Base-by-base conservation (phyloP, 768 basidiomycete species). In the Boletus rubropictus region DNA sequence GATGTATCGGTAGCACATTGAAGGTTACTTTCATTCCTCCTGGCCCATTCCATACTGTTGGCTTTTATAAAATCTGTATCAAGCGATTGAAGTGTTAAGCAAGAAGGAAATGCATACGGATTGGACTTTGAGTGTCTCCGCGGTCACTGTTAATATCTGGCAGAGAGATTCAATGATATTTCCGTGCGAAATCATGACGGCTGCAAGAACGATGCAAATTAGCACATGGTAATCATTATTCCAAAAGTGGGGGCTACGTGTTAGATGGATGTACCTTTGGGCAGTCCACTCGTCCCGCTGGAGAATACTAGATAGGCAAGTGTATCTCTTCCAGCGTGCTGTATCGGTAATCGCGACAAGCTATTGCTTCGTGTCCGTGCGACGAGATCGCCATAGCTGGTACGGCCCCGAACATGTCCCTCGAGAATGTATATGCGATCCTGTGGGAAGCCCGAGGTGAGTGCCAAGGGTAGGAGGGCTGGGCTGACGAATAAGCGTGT, bases 281-380 rank as follows among this genome's bases (percentile, higher is more conserved):
- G 84, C 4, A 81, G 66, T 0, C 87, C 86, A 49, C 76, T 87
- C 0, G 87, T 89, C 20, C 86, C 86, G 55, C 86, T 88, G 0
- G 86, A 89, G 58, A 86, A 86, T 0, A 83, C 69, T 3, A 89
- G 68, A 59, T 88, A 86, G 1, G 82, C 86, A 1, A 86, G 64
- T 0, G 81, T 84, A 49, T 81, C 67, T 25, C 66, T 69, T 15
- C 53, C 65, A 0, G 77, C 83, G 0, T 71, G 67, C 34, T 69
- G 72, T 27, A 79, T 63, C 1, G 69, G 66, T 1, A 77, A 56
- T 1, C 69, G 59, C 7, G 77, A 71, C 1, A 76, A 54, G 0
- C 66, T 64, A 18, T 67, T 69, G 10, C 49, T 52, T 34, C 63
- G 66, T 22, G 72, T 72, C 9, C 62, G 54, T 6, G 68, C 60